phyloP scores from a whole-genome alignment of 352 stramenopile genomes.

The Ophiocytium majus region DNA sequence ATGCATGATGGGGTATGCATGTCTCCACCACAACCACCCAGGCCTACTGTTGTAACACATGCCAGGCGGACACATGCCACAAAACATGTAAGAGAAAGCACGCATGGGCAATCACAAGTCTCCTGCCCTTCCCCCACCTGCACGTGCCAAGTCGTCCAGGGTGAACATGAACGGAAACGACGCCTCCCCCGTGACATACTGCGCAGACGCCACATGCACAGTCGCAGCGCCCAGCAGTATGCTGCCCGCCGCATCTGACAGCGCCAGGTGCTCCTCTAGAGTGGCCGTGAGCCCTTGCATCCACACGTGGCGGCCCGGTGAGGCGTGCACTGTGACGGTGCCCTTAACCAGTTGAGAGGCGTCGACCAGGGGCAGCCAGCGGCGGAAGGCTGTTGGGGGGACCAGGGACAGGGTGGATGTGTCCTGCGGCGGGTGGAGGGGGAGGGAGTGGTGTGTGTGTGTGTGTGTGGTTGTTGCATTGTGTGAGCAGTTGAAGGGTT shows the following conservation, averaged over 20 bases:
- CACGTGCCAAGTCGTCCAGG: neutral
- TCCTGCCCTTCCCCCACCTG: neutral
- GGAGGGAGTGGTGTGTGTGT: too few relatives aligned
- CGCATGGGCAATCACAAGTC: too few relatives aligned
- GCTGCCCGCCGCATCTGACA: neutral
- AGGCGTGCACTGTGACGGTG: constrained; percentile 27
- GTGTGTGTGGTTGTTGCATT: too few relatives aligned
- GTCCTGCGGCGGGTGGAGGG: too few relatives aligned
- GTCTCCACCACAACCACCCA: too few relatives aligned
- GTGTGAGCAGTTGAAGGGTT: too few relatives aligned
- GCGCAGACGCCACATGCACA: neutral
- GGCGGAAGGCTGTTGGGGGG: constrained; percentile 17
- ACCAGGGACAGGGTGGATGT: constrained; percentile 32
- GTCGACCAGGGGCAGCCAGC: constrained; percentile 25
- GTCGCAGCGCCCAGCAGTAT: neutral
- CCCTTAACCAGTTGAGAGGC: constrained; percentile 26
- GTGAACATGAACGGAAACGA: neutral
- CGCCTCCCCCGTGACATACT: neutral
- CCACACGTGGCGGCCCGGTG: neutral
- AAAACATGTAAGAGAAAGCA: too few relatives aligned
- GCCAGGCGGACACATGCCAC: too few relatives aligned
- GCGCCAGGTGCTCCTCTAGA: constrained; percentile 2
- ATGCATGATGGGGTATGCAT: too few relatives aligned
- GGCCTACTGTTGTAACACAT: too few relatives aligned
- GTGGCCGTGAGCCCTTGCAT: neutral